A percentile compares a stretch with the other conserved stretches of the same genome.
phyloP scores from a whole-genome alignment of 2,329 filamentous ascomycete species.

The Colletotrichum cordylinicola region DNA sequence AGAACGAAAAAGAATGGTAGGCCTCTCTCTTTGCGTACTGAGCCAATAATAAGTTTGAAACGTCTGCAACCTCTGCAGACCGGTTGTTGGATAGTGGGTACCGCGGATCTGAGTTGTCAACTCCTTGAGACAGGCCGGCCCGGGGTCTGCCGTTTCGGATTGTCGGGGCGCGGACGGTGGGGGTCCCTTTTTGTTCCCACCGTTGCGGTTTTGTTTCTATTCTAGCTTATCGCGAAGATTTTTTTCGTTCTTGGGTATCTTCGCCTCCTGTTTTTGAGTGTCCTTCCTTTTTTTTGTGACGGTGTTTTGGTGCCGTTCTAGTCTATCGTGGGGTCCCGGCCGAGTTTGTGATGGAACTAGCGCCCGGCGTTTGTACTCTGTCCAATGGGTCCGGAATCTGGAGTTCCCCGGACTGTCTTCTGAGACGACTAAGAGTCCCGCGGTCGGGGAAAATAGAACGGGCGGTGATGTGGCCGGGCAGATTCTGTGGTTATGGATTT shows the following conservation, averaged over 20 bases:
- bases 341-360: background rate
- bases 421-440: background rate
- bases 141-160: conserved; percentile 8
- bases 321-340: background rate
- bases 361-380: background rate
- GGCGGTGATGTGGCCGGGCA: background rate
- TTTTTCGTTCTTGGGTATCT: background rate
- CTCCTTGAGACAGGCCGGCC: conserved; percentile 13
- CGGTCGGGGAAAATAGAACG: background rate
- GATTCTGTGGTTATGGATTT: background rate
- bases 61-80: background rate
- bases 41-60: conserved; percentile 1
- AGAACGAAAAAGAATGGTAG: background rate
- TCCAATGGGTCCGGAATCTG: background rate
- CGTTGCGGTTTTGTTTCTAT: background rate
- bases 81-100: background rate
- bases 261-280: background rate
- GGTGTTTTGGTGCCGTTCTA: background rate
- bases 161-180: background rate
- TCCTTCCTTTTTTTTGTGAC: background rate
- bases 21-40: background rate
- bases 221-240: background rate
- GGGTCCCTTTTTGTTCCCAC: background rate
- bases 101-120: background rate
- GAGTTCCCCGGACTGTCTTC: background rate